A percentile compares a stretch with the other conserved stretches of the same genome.
These are phyloP conservation scores for Circinella minor DNA, from an alignment of 371 early-diverging fungal species.

Conservation along the genomic window DNA sequence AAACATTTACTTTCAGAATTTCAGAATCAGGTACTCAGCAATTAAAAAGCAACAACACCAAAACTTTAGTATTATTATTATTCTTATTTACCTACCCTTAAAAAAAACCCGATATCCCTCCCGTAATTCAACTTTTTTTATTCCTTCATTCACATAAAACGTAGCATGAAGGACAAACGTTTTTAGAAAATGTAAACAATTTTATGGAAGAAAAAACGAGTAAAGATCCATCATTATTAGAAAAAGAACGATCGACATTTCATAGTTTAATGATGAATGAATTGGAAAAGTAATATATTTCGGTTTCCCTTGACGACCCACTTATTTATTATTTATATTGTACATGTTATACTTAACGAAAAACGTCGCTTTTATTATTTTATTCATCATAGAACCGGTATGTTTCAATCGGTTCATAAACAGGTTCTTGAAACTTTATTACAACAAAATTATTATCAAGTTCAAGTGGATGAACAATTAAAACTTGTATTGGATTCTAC, in stretches of 20 bases:
- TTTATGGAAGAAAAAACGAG: conserved; percentile 41
- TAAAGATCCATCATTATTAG: conserved; percentile 35
- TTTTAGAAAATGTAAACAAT: conserved; percentile 25
- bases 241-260: conserved; percentile 34
- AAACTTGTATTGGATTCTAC: neutral
- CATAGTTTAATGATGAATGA: conserved; percentile 31
- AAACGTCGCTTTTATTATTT: neutral
- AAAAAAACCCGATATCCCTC: no score
- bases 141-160: neutral
- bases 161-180: conserved; percentile 32
- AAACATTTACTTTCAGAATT: conserved; percentile 41
- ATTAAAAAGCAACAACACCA: no score
- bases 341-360: no score
- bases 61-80: no score
- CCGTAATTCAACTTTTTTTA: no score
- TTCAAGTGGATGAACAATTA: conserved; percentile 32
- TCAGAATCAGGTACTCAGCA: conserved; percentile 28
- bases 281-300: conserved; percentile 33
- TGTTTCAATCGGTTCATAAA: conserved; percentile 29
- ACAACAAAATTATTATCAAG: conserved; percentile 33
- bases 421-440: conserved; percentile 26
- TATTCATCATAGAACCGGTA: conserved; percentile 21
- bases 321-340: no score
- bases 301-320: no score
- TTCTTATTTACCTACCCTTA: no score